Evolutionary conservation across 2,329 filamentous ascomycete species (phyloP).

Genomic region (Fusarium sp.): DNA sequence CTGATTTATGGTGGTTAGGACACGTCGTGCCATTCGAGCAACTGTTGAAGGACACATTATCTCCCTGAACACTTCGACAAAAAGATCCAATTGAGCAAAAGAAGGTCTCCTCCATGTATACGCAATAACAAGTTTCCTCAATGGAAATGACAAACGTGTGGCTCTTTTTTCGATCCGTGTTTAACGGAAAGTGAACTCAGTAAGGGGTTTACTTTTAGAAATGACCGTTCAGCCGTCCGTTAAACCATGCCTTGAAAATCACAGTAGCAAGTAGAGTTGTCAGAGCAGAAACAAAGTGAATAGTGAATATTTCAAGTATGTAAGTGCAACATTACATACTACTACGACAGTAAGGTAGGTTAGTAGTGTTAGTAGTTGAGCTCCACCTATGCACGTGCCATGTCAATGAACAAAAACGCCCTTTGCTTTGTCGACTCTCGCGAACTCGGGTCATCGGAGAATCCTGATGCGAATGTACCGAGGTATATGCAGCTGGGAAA

Average conservation of each 20-base stretch:
- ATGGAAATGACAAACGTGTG: not conserved
- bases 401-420: constrained; percentile 2
- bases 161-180: not conserved
- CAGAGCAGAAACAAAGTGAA: not conserved
- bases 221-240: not conserved
- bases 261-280: not conserved
- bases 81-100: not conserved
- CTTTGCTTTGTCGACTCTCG: constrained; percentile 26
- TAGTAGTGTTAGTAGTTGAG: not conserved
- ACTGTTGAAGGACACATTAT: not conserved
- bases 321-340: not conserved
- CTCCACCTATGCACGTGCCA: not conserved
- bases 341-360: no score
- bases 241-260: not conserved
- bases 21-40: not conserved
- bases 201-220: not conserved
- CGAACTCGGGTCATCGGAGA: constrained; percentile 2
- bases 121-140: not conserved
- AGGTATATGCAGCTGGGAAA: not conserved
- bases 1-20: not conserved
- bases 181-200: not conserved
- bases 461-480: constrained; percentile 33
- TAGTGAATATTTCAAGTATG: not conserved
- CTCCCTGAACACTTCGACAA: not conserved
- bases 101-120: not conserved